phyloP scores from a whole-genome alignment of 768 basidiomycete genomes.

The Jaapia argillacea region DNA sequence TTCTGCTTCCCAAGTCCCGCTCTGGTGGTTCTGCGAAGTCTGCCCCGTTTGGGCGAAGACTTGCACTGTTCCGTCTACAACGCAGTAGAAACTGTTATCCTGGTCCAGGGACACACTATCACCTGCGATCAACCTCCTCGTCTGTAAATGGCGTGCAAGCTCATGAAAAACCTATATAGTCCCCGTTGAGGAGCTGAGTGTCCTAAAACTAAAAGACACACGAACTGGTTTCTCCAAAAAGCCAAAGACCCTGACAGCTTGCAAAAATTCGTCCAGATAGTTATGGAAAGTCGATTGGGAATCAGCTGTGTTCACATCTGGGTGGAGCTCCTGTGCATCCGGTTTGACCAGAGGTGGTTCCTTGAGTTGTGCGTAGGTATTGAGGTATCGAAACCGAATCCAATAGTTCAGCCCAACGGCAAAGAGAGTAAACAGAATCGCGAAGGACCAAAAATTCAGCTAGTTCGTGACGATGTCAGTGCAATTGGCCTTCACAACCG shows the following conservation, averaged over 20 bases:
- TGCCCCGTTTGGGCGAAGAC: constrained; percentile 73
- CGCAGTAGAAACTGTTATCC: constrained; percentile 95
- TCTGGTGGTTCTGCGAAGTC: constrained; percentile 29
- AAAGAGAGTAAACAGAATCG: constrained; percentile 60
- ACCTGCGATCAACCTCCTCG: constrained; percentile 88
- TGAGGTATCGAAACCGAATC: constrained; percentile 75
- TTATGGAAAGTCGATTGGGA: constrained; percentile 80
- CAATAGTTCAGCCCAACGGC: constrained; percentile 69
- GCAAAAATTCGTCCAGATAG: constrained; percentile 93
- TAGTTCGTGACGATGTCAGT: constrained; percentile 19
- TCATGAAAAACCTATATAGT: constrained; percentile 82
- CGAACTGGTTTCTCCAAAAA: constrained; percentile 94
- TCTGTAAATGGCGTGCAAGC: constrained; percentile 91
- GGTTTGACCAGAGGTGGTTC: constrained; percentile 77
- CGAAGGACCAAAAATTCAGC: constrained; percentile 90
- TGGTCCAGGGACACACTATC: constrained; percentile 87
- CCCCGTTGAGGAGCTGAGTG: neutral
- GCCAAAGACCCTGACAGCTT: constrained; percentile 94
- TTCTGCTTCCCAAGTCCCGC: constrained; percentile 68
- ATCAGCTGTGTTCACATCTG: constrained; percentile 76
- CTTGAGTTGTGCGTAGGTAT: constrained; percentile 64
- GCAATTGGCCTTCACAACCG: neutral
- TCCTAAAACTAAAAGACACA: neutral
- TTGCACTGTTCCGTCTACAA: constrained; percentile 95
- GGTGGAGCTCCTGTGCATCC: constrained; percentile 81